Percentiles rank a stretch among this genome's conserved stretches.
Evolutionary conservation across 164 flowering plant species (phyloP).

Genomic region (Sedum album): DNA sequence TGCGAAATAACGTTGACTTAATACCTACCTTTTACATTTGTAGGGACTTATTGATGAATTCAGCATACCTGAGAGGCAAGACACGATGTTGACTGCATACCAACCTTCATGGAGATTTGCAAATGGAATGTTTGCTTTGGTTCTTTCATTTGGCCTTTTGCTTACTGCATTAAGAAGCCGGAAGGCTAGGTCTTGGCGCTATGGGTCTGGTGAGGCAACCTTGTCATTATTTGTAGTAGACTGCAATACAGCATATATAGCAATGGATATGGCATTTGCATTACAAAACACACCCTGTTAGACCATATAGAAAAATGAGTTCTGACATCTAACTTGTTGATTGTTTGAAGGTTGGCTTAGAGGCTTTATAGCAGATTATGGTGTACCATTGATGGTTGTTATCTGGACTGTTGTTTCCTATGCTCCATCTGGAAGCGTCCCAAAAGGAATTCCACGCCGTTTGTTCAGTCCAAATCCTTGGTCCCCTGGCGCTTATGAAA

Average conservation of each 20-base stretch:
- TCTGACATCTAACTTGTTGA: neutral
- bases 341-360: conserved; percentile 65
- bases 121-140: conserved; percentile 97
- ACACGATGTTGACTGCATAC: conserved; percentile 34
- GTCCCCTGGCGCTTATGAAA: conserved; percentile 96
- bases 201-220: conserved; percentile 63
- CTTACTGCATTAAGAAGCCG: conserved; percentile 76
- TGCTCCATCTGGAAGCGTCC: conserved; percentile 65
- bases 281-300: conserved; percentile 39
- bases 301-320: neutral
- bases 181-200: conserved; percentile 96
- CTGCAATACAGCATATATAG: conserved; percentile 42
- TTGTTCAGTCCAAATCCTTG: conserved; percentile 97
- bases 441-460: conserved; percentile 83
- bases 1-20: neutral
- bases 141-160: conserved; percentile 88
- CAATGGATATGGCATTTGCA: conserved; percentile 12
- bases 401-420: conserved; percentile 90
- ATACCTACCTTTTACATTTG: neutral
- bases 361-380: conserved; percentile 90
- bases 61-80: conserved; percentile 57
- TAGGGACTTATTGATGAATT: conserved; percentile 92
- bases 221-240: conserved; percentile 11
- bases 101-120: conserved; percentile 90
- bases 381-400: conserved; percentile 96